phyloP scores from a whole-genome alignment of 768 basidiomycete genomes.

The Amanita molliuscula region DNA sequence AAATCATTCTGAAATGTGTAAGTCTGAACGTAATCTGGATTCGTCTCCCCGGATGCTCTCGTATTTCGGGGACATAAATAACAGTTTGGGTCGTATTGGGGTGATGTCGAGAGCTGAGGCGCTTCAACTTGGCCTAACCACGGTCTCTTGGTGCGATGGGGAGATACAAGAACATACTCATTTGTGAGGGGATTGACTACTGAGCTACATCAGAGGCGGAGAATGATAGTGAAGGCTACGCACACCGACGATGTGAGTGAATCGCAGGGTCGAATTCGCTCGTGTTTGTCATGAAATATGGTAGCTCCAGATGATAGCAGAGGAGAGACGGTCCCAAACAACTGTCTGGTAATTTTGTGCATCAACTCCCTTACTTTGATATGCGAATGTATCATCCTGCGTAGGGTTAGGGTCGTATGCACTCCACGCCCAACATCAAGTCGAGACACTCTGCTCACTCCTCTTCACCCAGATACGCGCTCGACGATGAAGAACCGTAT shows the following conservation, averaged over 20 bases:
- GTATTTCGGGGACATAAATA: constrained; percentile 85
- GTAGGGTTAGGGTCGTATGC: not conserved
- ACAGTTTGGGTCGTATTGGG: constrained; percentile 60
- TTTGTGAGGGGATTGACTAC: constrained; percentile 74
- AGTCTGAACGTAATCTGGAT: constrained; percentile 58
- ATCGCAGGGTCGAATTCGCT: constrained; percentile 44
- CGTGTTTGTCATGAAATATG: too few species aligned
- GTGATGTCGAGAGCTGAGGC: constrained; percentile 40
- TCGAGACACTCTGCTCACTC: constrained; percentile 45
- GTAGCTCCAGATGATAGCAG: too few species aligned
- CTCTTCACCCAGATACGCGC: constrained; percentile 39
- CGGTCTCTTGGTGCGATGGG: constrained; percentile 83
- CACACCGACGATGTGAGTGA: constrained; percentile 67
- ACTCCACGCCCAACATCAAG: constrained; percentile 30
- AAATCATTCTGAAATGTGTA: constrained; percentile 78
- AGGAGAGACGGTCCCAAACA: too few species aligned
- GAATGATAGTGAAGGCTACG: constrained; percentile 13
- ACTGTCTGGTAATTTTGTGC: too few species aligned
- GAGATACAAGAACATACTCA: constrained; percentile 75
- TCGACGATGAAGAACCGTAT: constrained; percentile 60
- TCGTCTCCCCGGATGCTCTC: constrained; percentile 59
- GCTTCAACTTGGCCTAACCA: constrained; percentile 85
- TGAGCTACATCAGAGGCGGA: not conserved
- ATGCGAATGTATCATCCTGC: too few species aligned
- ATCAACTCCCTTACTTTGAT: too few species aligned